Percentiles rank a stretch among this genome's conserved stretches.
Conservation (phyloP, 2,329 filamentous ascomycete genomes). For the Cyphellophora europaea region DNA sequence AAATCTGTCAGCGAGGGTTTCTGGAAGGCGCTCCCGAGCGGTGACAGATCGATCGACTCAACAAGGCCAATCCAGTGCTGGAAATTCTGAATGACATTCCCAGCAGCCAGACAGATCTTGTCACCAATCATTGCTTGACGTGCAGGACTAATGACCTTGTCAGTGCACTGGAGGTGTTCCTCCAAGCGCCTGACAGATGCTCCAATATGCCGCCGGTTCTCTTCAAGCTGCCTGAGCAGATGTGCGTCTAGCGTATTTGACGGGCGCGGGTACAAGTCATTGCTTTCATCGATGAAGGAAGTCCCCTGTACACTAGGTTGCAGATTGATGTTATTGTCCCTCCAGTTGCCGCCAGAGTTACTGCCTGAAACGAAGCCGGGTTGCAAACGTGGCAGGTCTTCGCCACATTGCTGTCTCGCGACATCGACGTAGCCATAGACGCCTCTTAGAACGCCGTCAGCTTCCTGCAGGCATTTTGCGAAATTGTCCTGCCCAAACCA, state of each 20-base stretch:
- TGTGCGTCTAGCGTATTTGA: slow-evolving; percentile 64
- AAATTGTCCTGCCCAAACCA: slow-evolving; percentile 91
- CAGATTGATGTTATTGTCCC: slow-evolving; percentile 51
- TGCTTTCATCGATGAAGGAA: slow-evolving; percentile 76
- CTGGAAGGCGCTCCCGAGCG: slow-evolving; percentile 67
- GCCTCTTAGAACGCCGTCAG: slow-evolving; percentile 88
- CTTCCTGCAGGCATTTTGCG: slow-evolving; percentile 90
- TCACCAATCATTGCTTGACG: slow-evolving; percentile 75
- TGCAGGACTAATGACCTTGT: slow-evolving; percentile 71
- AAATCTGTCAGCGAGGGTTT: slow-evolving; percentile 83
- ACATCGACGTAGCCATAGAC: slow-evolving; percentile 97
- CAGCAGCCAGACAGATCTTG: slow-evolving; percentile 67
- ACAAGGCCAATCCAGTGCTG: slow-evolving; percentile 82
- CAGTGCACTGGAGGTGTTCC: slow-evolving; percentile 65
- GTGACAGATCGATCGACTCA: slow-evolving; percentile 82
- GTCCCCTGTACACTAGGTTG: slow-evolving; percentile 57
- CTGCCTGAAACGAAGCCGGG: slow-evolving; percentile 90
- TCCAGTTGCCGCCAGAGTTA: slow-evolving; percentile 78
- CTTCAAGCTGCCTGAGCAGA: slow-evolving; percentile 73
- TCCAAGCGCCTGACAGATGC: slow-evolving; percentile 79
- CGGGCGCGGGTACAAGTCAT: slow-evolving; percentile 68
- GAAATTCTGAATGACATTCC: slow-evolving; percentile 77
- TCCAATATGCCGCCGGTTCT: slow-evolving; percentile 75
- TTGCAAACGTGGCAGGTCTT: slow-evolving; percentile 84
- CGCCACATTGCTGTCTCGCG: slow-evolving; percentile 82